Evolutionary conservation across 2,329 filamentous ascomycete genomes (phyloP).

Genomic region (Aspergillus amoenus): DNA sequence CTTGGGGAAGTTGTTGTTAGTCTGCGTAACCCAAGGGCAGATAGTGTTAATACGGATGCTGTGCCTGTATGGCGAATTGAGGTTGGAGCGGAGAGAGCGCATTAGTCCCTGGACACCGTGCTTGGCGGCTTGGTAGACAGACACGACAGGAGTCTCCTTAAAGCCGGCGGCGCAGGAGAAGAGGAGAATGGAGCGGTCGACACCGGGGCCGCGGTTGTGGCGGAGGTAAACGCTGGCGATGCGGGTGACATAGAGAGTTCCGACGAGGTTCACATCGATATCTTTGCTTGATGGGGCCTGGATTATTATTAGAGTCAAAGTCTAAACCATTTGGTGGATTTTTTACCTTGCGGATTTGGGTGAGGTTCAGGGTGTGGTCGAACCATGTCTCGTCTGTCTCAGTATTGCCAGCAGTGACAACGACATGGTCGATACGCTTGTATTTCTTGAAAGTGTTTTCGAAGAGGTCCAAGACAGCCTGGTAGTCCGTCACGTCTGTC

Average conservation of each 20-base stretch:
- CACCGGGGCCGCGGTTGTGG: constrained; percentile 33
- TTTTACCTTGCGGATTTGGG: constrained; percentile 42
- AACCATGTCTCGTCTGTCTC: constrained; percentile 47
- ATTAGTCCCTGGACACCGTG: constrained; percentile 54
- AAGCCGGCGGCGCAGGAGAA: constrained; percentile 51
- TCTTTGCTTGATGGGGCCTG: constrained; percentile 37
- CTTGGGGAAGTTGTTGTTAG: constrained; percentile 33
- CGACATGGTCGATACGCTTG: constrained; percentile 50
- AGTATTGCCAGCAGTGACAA: constrained; percentile 49
- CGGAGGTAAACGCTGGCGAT: constrained; percentile 53
- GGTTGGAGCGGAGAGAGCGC: constrained; percentile 43
- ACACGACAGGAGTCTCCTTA: constrained; percentile 48
- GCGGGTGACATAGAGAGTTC: constrained; percentile 48
- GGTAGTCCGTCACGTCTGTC: constrained; percentile 49
- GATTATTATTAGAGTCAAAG: not conserved
- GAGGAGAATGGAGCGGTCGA: constrained; percentile 45
- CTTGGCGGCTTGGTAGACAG: constrained; percentile 50
- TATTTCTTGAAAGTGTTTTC: constrained; percentile 46
- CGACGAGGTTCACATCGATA: constrained; percentile 51
- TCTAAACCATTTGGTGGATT: not conserved
- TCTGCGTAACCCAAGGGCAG: constrained; percentile 46
- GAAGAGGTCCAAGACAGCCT: constrained; percentile 49
- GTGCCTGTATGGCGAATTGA: constrained; percentile 32
- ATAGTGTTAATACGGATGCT: constrained; percentile 47
- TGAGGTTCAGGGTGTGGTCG: constrained; percentile 44